Evolutionary conservation across 768 basidiomycete genomes (phyloP).

Genomic region (Leccinum variicolor): DNA sequence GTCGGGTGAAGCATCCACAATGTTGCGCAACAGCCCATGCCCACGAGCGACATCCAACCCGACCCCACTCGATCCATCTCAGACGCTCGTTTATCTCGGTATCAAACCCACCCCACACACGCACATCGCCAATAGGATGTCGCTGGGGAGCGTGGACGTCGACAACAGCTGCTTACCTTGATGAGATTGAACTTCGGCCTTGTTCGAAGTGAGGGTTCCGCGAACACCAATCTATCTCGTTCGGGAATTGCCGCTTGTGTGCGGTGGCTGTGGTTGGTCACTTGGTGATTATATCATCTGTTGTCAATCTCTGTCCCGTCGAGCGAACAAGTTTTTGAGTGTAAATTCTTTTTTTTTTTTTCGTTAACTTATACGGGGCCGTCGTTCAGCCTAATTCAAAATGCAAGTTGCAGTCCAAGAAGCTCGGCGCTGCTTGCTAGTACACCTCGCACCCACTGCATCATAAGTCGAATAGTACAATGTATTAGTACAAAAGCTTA

Average conservation of each 20-base stretch:
- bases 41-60: constrained; percentile 17
- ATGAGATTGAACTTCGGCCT: constrained; percentile 19
- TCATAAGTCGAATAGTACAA: not conserved
- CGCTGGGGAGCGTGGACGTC: not conserved
- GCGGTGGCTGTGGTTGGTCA: constrained; percentile 20
- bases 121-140: not conserved
- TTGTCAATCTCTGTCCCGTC: too few species aligned
- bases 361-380: too few species aligned
- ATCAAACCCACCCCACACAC: not conserved
- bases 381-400: not conserved
- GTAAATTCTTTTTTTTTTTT: too few species aligned
- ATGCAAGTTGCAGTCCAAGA: not conserved
- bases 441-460: not conserved
- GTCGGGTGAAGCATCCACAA: not conserved
- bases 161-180: constrained; percentile 22
- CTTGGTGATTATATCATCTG: too few species aligned
- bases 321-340: too few species aligned
- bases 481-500: not conserved
- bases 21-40: not conserved
- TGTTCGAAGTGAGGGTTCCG: constrained; percentile 16
- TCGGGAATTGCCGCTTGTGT: constrained; percentile 24
- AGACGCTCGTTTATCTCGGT: not conserved
- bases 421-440: too few species aligned
- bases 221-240: not conserved
- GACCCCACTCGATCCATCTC: constrained; percentile 20